phyloP scores from a whole-genome alignment of 768 basidiomycete genomes.

The Mycena pura region DNA sequence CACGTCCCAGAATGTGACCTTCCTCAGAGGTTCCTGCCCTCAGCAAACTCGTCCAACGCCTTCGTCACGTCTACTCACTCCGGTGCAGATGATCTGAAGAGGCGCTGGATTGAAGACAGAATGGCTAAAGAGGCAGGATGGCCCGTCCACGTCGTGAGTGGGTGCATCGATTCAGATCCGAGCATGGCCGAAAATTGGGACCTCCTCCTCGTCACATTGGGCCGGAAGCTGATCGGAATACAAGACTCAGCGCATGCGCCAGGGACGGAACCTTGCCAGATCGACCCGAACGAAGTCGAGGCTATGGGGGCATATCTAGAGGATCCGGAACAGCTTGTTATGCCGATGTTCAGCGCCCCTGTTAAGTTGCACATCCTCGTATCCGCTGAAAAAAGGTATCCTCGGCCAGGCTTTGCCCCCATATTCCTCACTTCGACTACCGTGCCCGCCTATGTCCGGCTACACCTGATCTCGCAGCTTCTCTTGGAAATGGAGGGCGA shows the following conservation, averaged over 20 bases:
- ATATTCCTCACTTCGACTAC: conserved; percentile 77
- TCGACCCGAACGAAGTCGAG: conserved; percentile 53
- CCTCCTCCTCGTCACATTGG: conserved; percentile 60
- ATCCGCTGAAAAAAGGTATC: conserved; percentile 49
- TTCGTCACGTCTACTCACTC: conserved; percentile 73
- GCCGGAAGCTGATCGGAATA: conserved; percentile 58
- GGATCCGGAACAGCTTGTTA: conserved; percentile 54
- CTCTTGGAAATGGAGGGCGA: conserved; percentile 60
- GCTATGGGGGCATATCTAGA: conserved; percentile 62
- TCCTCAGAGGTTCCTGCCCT: conserved; percentile 72
- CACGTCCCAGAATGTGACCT: conserved; percentile 89
- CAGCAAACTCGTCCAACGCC: conserved; percentile 68
- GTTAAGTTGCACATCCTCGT: conserved; percentile 73
- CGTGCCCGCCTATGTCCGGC: conserved; percentile 80
- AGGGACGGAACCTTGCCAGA: conserved; percentile 36
- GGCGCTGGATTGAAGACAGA: conserved; percentile 82
- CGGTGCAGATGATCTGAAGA: conserved; percentile 67
- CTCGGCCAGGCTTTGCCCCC: conserved; percentile 59
- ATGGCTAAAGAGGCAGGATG: conserved; percentile 86
- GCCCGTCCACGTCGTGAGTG: conserved; percentile 73
- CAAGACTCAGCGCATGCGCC: conserved; percentile 33
- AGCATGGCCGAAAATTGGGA: conserved; percentile 56
- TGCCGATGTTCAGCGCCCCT: conserved; percentile 70
- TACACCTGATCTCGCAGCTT: conserved; percentile 77
- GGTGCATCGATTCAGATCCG: conserved; percentile 47